These are phyloP conservation scores for Saturnispora ahearnii DNA, from an alignment of 805 yeast species.

Conservation along the genomic window DNA sequence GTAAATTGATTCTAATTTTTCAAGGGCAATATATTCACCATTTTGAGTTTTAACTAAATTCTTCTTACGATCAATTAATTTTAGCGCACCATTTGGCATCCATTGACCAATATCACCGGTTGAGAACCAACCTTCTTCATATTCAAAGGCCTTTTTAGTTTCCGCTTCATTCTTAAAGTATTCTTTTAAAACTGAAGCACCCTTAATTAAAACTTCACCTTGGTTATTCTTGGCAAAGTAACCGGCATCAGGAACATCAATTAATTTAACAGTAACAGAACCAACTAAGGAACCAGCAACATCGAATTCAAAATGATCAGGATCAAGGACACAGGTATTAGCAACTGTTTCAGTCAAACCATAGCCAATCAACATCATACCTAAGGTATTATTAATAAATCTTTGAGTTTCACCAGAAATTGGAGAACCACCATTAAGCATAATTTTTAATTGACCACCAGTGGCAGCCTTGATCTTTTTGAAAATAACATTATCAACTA, in stretches of 20 bases:
- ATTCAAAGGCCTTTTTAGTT: slow-evolving; percentile 59
- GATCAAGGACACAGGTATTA: slow-evolving; percentile 63
- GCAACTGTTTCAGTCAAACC: slow-evolving; percentile 97
- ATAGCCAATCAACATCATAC: slow-evolving; percentile 88
- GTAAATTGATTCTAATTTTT: slow-evolving; percentile 85
- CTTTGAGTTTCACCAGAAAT: slow-evolving; percentile 72
- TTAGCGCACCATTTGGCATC: slow-evolving; percentile 70
- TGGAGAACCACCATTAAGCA: slow-evolving; percentile 92
- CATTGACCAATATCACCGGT: slow-evolving; percentile 98
- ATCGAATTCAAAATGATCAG: slow-evolving; percentile 57
- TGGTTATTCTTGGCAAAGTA: slow-evolving; percentile 84
- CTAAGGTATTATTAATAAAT: slow-evolving; percentile 65
- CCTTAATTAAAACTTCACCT: slow-evolving; percentile 83
- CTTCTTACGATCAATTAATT: slow-evolving; percentile 88
- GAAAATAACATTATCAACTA: slow-evolving; percentile 69
- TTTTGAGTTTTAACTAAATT: slow-evolving; percentile 91
- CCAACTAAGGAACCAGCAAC: slow-evolving; percentile 80
- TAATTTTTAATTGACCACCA: slow-evolving; percentile 72
- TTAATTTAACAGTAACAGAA: slow-evolving; percentile 75
- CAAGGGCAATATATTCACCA: slow-evolving; percentile 97
- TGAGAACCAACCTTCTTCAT: slow-evolving; percentile 86
- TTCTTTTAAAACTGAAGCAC: slow-evolving; percentile 62
- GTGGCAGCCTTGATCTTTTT: slow-evolving; percentile 88
- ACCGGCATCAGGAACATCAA: slow-evolving; percentile 87
- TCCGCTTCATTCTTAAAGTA: slow-evolving; percentile 81